Evolutionary conservation across 805 yeast species (phyloP).

Genomic region (Spathaspora sp.): DNA sequence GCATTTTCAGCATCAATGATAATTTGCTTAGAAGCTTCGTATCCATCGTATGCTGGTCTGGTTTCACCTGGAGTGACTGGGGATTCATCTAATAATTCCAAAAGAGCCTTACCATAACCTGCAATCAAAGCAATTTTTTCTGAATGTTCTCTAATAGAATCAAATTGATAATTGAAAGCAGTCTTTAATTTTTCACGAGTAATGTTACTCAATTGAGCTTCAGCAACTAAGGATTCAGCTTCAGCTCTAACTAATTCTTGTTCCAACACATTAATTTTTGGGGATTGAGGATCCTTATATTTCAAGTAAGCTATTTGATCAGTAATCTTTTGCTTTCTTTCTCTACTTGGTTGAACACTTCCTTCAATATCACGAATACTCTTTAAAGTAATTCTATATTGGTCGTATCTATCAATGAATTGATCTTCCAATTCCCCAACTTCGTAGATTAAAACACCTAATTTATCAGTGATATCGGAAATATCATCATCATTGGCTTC

Average conservation of each 20-base stretch:
- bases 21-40: conserved; percentile 96
- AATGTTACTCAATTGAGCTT: conserved; percentile 96
- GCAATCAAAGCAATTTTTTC: conserved; percentile 97
- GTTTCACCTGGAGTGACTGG: conserved; percentile 99
- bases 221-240: conserved; percentile 98
- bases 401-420: conserved; percentile 96
- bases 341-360: conserved; percentile 97
- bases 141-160: conserved; percentile 88
- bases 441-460: conserved; percentile 93
- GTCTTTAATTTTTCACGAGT: conserved; percentile 98
- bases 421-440: conserved; percentile 98
- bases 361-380: conserved; percentile 95
- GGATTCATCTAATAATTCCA: conserved; percentile 92
- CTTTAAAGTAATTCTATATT: conserved; percentile 93
- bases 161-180: conserved; percentile 95
- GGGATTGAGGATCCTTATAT: conserved; percentile 97
- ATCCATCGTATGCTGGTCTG: conserved; percentile 97
- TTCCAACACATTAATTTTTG: conserved; percentile 91
- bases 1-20: conserved; percentile 96
- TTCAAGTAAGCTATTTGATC: conserved; percentile 96
- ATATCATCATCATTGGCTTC: conserved; percentile 97
- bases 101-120: conserved; percentile 96
- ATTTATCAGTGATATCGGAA: conserved; percentile 93
- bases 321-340: conserved; percentile 95
- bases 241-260: conserved; percentile 99